A percentile compares a stretch with the other conserved stretches of the same genome.
These are phyloP conservation scores for Globisporangium uncinulatum DNA, from an alignment of 352 stramenopile species.

Conservation along the genomic window DNA sequence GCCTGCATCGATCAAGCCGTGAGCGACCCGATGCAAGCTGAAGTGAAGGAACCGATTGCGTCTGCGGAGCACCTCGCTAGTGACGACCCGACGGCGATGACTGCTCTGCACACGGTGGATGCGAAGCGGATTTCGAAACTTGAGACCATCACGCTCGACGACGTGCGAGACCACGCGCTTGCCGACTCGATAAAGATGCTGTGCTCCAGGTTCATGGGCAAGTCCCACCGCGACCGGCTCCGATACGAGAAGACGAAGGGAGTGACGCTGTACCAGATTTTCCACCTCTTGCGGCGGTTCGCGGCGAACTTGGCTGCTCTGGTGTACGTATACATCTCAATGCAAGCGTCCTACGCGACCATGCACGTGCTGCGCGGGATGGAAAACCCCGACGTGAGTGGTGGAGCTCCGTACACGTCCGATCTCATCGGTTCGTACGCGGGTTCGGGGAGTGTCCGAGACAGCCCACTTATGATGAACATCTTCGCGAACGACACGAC, in stretches of 20 bases:
- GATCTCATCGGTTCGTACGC: constrained; percentile 23
- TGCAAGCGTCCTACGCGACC: constrained; percentile 12
- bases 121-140: neutral
- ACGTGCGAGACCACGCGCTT: neutral
- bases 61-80: too few species aligned
- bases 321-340: constrained; percentile 17
- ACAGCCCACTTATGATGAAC: constrained; percentile 24
- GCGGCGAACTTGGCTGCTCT: constrained; percentile 5
- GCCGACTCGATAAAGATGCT: neutral
- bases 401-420: constrained; percentile 1
- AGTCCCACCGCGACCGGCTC: neutral
- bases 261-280: neutral
- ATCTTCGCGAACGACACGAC: constrained; percentile 21
- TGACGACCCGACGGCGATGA: too few species aligned
- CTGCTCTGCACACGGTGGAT: neutral
- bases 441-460: constrained; percentile 18
- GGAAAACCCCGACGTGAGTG: constrained; percentile 14
- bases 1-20: too few species aligned
- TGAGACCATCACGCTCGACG: neutral
- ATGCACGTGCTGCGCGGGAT: constrained; percentile 15
- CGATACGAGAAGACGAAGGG: neutral
- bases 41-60: too few species aligned
- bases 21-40: too few species aligned
- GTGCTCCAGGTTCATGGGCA: neutral
- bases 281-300: neutral